phyloP scores from a whole-genome alignment of 139 green algal genomes.

The Nannochloris sp. region DNA sequence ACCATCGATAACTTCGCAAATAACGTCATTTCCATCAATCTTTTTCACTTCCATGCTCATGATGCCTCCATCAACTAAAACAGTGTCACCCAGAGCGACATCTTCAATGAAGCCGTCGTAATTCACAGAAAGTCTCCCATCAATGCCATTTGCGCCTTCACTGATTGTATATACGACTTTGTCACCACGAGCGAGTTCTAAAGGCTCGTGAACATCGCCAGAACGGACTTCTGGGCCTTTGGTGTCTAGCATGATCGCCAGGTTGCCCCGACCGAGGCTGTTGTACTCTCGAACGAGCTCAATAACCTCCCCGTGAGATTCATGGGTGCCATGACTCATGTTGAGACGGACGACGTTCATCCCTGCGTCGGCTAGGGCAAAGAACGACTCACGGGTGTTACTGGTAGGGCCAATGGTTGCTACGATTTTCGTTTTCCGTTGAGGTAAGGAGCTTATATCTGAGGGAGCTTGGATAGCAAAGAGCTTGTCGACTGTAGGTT shows the following conservation, averaged over 20 bases:
- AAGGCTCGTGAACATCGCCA: slow-evolving; percentile 63
- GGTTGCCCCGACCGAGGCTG: slow-evolving; percentile 29
- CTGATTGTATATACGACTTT: slow-evolving; percentile 59
- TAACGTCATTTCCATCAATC: slow-evolving; percentile 52
- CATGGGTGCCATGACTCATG: slow-evolving; percentile 75
- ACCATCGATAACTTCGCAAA: slow-evolving; percentile 61
- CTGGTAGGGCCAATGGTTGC: slow-evolving; percentile 70
- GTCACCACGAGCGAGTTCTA: slow-evolving; percentile 52
- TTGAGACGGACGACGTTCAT: slow-evolving; percentile 76
- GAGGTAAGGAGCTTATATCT: too few relatives aligned
- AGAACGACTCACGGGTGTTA: slow-evolving; percentile 47
- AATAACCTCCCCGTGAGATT: slow-evolving; percentile 62
- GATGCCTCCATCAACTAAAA: slow-evolving; percentile 76
- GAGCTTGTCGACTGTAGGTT: too few relatives aligned
- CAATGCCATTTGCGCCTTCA: slow-evolving; percentile 46
- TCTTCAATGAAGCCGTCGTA: slow-evolving; percentile 79
- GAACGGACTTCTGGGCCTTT: slow-evolving; percentile 74
- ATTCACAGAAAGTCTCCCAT: slow-evolving; percentile 53
- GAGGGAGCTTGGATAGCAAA: too few relatives aligned
- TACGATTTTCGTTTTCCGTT: slow-evolving; percentile 60
- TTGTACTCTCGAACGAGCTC: slow-evolving; percentile 77
- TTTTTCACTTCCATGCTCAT: slow-evolving; percentile 48
- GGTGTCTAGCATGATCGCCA: slow-evolving; percentile 77
- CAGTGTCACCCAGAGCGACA: slow-evolving; percentile 53
- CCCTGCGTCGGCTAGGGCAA: slow-evolving; percentile 54